A percentile compares a stretch with the other conserved stretches of the same genome.
Evolutionary conservation across 345 rosid species (phyloP).

Genomic region (Theobroma cacao): DNA sequence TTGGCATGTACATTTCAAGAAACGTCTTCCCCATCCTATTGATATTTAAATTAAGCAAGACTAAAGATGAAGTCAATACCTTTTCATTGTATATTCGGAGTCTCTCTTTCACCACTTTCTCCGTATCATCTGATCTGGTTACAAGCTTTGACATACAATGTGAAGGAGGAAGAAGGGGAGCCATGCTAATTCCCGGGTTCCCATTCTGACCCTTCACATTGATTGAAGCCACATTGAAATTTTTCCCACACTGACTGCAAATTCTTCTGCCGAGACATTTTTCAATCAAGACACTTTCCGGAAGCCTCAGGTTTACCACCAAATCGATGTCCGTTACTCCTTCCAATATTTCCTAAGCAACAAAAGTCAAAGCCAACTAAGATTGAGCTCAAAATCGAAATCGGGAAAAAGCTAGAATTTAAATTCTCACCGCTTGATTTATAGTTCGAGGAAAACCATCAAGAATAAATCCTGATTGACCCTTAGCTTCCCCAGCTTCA

Average conservation of each 20-base stretch:
- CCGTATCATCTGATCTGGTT: constrained; percentile 87
- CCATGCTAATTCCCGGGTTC: constrained; percentile 75
- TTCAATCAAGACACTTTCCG: constrained; percentile 74
- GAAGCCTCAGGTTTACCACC: constrained; percentile 84
- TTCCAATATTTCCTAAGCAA: constrained; percentile 71
- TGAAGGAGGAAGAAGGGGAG: constrained; percentile 86
- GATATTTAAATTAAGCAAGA: background rate
- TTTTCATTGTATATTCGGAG: constrained; percentile 70
- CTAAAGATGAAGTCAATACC: constrained; percentile 34
- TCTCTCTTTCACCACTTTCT: constrained; percentile 85
- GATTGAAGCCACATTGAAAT: constrained; percentile 67
- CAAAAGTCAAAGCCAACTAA: background rate
- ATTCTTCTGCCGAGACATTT: constrained; percentile 95
- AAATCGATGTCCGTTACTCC: constrained; percentile 76
- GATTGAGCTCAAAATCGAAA: background rate
- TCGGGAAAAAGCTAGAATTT: background rate
- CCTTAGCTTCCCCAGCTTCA: constrained; percentile 70
- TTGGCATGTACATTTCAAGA: background rate
- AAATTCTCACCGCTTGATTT: constrained; percentile 73
- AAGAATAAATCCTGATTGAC: constrained; percentile 91
- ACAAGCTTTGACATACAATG: constrained; percentile 77
- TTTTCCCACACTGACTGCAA: constrained; percentile 76
- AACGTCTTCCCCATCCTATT: background rate
- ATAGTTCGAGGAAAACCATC: constrained; percentile 97
- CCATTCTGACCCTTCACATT: constrained; percentile 74